Percentiles rank a stretch among this genome's conserved stretches.
Conservation (phyloP, 805 yeast species). For the Dipodascus albidus region DNA sequence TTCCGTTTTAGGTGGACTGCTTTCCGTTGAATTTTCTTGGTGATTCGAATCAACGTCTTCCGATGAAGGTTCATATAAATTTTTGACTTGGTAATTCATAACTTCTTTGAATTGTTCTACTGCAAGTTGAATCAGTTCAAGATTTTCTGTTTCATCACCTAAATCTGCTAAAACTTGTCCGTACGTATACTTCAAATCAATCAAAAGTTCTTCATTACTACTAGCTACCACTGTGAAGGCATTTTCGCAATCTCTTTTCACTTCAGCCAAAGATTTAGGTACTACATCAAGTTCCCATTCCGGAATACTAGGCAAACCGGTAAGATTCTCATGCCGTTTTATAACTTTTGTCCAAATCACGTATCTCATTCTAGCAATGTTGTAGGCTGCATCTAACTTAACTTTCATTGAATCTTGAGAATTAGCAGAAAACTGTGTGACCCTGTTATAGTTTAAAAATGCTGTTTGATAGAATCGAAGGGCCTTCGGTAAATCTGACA, state of each 20-base stretch:
- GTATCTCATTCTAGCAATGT: constrained; percentile 45
- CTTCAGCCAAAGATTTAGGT: background rate
- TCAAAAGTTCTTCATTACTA: background rate
- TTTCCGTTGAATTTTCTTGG: constrained; percentile 2
- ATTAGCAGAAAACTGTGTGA: constrained; percentile 19
- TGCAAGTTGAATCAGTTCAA: constrained; percentile 8
- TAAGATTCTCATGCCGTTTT: constrained; percentile 16
- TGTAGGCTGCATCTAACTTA: constrained; percentile 40
- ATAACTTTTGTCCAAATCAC: constrained; percentile 44
- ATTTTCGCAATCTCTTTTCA: background rate
- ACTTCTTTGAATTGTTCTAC: constrained; percentile 11
- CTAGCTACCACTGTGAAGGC: background rate
- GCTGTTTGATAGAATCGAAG: constrained; percentile 56
- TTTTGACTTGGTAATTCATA: constrained; percentile 9
- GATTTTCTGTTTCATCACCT: constrained; percentile 12
- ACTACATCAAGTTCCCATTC: background rate
- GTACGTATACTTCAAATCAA: constrained; percentile 14
- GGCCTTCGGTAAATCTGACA: constrained; percentile 48
- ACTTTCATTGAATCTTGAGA: constrained; percentile 3
- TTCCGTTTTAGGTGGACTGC: constrained; percentile 4
- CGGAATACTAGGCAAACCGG: too few species aligned
- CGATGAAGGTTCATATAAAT: constrained; percentile 6
- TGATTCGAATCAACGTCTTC: constrained; percentile 4
- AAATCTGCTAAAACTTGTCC: constrained; percentile 16
- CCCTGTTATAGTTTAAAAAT: constrained; percentile 30